Evolutionary conservation across 164 flowering plant species (phyloP).

Genomic region (Umbilicus rupestris): DNA sequence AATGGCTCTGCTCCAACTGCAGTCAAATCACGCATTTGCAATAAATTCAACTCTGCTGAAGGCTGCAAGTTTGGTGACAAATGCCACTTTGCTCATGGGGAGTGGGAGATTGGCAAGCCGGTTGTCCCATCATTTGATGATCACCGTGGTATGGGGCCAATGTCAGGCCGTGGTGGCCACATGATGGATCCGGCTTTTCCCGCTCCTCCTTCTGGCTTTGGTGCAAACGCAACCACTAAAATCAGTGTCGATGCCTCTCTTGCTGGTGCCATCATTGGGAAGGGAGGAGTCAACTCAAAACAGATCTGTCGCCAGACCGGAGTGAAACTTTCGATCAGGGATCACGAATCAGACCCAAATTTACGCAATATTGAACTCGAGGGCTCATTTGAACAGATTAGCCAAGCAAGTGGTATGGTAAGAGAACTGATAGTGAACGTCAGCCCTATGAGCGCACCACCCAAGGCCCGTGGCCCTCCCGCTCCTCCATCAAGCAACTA

Average conservation of each 20-base stretch:
- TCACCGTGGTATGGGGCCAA: slow-evolving; percentile 32
- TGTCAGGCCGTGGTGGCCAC: slow-evolving; percentile 28
- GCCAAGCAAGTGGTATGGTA: slow-evolving; percentile 68
- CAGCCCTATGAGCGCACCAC: slow-evolving; percentile 16
- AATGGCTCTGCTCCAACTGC: slow-evolving; percentile 31
- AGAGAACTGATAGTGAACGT: slow-evolving; percentile 45
- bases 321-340: slow-evolving; percentile 56
- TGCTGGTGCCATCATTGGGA: slow-evolving; percentile 74
- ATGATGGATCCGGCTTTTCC: slow-evolving; percentile 32
- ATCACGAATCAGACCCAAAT: slow-evolving; percentile 55
- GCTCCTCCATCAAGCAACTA: slow-evolving; percentile 21
- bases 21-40: slow-evolving; percentile 63
- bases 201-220: slow-evolving; percentile 50
- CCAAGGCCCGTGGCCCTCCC: slow-evolving; percentile 6
- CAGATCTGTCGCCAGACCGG: slow-evolving; percentile 63
- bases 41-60: slow-evolving; percentile 48
- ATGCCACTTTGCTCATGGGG: slow-evolving; percentile 68
- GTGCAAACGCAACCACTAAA: slow-evolving; percentile 67
- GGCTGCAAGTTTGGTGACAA: slow-evolving; percentile 78
- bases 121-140: slow-evolving; percentile 32
- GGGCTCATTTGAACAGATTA: slow-evolving; percentile 74
- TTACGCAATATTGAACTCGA: slow-evolving; percentile 71
- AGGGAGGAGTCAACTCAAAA: slow-evolving; percentile 67
- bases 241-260: slow-evolving; percentile 68
- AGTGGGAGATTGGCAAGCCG: slow-evolving; percentile 60